These are phyloP conservation scores for Huntiella omanensis DNA, from an alignment of 2,329 filamentous ascomycete genomes.

Conservation along the genomic window DNA sequence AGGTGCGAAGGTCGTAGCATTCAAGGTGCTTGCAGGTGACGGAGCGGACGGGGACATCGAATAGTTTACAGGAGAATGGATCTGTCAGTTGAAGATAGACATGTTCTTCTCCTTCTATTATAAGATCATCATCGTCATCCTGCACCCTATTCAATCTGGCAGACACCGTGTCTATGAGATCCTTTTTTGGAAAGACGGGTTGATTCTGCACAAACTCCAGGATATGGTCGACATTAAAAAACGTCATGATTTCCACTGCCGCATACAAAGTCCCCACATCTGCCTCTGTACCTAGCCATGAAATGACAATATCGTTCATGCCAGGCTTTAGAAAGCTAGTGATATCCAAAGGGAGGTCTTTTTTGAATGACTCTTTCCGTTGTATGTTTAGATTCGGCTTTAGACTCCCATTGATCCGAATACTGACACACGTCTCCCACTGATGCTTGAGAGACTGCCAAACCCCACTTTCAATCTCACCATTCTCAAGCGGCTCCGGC, in stretches of 20 bases:
- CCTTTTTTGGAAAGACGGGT: conserved; percentile 21
- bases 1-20: conserved; percentile 78
- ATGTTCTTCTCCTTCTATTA: conserved; percentile 28
- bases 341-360: too few species aligned
- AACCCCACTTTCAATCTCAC: too few species aligned
- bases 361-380: too few species aligned
- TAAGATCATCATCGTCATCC: conserved; percentile 1
- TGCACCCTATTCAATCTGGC: background rate
- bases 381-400: too few species aligned
- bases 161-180: background rate
- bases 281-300: too few species aligned
- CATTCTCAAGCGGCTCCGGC: too few species aligned
- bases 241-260: conserved; percentile 51
- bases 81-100: conserved; percentile 46
- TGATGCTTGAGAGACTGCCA: too few species aligned
- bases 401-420: too few species aligned
- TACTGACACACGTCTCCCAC: too few species aligned
- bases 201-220: conserved; percentile 21
- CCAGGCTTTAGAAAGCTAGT: too few species aligned
- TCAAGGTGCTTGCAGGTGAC: conserved; percentile 55
- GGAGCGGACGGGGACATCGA: conserved; percentile 53
- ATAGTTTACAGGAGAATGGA: conserved; percentile 46
- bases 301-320: too few species aligned
- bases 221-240: conserved; percentile 28
- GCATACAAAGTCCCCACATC: conserved; percentile 20